phyloP scores from a whole-genome alignment of 352 stramenopile genomes.

The Ophiocytium majus region DNA sequence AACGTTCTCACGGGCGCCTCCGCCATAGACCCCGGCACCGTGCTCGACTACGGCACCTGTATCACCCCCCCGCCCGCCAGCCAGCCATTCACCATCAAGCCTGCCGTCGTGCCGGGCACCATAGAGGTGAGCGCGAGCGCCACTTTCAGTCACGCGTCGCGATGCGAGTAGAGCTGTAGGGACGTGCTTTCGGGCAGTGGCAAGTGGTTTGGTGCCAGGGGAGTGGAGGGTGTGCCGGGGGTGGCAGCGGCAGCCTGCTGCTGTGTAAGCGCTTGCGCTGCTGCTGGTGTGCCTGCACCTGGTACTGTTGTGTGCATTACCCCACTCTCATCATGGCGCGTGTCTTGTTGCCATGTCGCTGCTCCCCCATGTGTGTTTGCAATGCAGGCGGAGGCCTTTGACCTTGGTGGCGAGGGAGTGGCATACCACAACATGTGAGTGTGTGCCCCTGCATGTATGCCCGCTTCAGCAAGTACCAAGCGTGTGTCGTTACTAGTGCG shows the following conservation, averaged over 20 bases:
- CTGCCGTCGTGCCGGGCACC: not conserved
- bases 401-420: not conserved
- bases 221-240: no score
- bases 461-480: no score
- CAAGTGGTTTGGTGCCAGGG: no score
- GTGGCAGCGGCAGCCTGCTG: no score
- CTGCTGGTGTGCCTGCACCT: not conserved
- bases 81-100: not conserved
- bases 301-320: not conserved
- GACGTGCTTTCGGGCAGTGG: no score
- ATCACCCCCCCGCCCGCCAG: not conserved
- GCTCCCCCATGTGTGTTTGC: not conserved
- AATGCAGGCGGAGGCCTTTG: constrained; percentile 11
- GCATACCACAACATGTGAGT: constrained; percentile 24
- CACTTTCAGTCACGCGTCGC: not conserved
- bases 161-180: no score
- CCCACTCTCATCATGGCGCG: not conserved
- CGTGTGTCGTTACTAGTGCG: no score
- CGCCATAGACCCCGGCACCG: not conserved
- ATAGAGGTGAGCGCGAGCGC: not conserved
- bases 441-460: no score
- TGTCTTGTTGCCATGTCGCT: not conserved
- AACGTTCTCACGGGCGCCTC: not conserved
- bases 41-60: not conserved
- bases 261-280: not conserved